Conservation (phyloP, 148 eudicot genomes). For the Mesembryanthemum crystallinum region DNA sequence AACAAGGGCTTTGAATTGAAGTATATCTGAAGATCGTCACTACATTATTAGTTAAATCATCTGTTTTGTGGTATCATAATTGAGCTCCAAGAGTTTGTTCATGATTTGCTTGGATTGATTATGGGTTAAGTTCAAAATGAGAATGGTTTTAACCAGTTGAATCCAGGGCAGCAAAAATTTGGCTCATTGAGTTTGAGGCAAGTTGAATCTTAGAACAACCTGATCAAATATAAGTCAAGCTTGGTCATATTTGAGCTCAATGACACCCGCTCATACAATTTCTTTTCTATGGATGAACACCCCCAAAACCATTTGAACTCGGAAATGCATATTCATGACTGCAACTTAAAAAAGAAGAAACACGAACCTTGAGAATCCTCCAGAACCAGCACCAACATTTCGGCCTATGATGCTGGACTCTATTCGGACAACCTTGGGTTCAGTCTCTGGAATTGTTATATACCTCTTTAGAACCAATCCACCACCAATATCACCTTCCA, state of each 20-base stretch:
- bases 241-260: not conserved
- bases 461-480: constrained; percentile 62
- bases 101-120: too few relatives aligned
- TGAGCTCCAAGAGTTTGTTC: too few relatives aligned
- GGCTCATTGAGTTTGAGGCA: not conserved
- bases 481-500: constrained; percentile 96
- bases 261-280: not conserved
- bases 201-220: not conserved
- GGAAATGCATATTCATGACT: too few relatives aligned
- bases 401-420: constrained; percentile 75
- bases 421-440: constrained; percentile 47
- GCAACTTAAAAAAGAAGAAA: too few relatives aligned
- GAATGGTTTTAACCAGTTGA: not conserved
- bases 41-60: too few relatives aligned
- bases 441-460: constrained; percentile 55
- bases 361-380: constrained; percentile 92
- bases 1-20: too few relatives aligned
- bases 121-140: not conserved
- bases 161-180: not conserved
- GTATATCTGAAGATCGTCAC: too few relatives aligned
- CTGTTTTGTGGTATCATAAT: too few relatives aligned
- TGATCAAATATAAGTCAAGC: not conserved
- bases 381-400: constrained; percentile 96
- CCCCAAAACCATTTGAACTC: not conserved
- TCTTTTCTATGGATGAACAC: not conserved